Conservation (phyloP, 768 basidiomycete genomes). For the Suillus subaureus region DNA sequence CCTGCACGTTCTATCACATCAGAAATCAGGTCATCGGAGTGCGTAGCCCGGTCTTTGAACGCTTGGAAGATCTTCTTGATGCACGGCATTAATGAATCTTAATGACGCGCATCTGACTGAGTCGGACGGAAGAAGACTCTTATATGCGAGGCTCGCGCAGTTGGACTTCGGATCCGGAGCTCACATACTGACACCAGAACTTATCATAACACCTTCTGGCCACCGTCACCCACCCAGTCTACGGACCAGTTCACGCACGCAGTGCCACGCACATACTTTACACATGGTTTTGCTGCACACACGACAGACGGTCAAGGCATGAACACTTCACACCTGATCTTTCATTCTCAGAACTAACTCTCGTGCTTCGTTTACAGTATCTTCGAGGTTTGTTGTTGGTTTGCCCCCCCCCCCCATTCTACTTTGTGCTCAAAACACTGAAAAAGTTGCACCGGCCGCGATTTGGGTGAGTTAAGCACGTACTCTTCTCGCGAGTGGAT, state of each 20-base stretch:
- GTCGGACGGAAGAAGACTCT: neutral
- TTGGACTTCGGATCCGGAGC: neutral
- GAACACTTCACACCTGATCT: neutral
- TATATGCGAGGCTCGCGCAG: neutral
- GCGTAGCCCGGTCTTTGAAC: neutral
- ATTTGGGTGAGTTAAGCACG: constrained; percentile 9
- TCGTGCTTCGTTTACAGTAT: constrained; percentile 5
- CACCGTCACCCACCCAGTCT: neutral
- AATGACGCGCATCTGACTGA: no score
- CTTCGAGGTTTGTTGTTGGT: constrained; percentile 10
- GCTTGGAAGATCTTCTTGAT: neutral
- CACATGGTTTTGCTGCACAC: constrained; percentile 4
- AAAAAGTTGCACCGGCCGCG: constrained; percentile 11
- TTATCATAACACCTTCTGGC: neutral
- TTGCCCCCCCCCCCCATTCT: no score
- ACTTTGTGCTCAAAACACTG: neutral
- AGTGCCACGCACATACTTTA: constrained; percentile 3
- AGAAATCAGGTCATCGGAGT: no score
- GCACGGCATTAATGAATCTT: no score
- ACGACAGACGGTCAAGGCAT: constrained; percentile 13
- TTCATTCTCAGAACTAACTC: neutral
- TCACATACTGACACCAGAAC: neutral
- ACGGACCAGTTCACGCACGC: neutral
- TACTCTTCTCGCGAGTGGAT: neutral
- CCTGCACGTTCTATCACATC: no score